A percentile compares a stretch with the other conserved stretches of the same genome.
phyloP scores from a whole-genome alignment of 805 yeast genomes.

The Candida palmyrensis region DNA sequence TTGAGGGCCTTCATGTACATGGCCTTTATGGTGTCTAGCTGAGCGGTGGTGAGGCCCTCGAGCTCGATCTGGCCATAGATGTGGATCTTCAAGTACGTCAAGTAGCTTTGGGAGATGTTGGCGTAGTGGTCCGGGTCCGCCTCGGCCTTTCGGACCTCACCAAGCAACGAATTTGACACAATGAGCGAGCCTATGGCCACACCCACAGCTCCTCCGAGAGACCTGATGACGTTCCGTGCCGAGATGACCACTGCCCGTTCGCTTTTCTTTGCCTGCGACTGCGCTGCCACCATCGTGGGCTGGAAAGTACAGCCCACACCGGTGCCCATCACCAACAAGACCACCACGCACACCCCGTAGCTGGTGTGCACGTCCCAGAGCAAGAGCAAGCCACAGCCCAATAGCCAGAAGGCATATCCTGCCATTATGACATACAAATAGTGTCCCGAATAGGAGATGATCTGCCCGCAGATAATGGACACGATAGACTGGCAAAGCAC shows the following conservation, averaged over 20 bases:
- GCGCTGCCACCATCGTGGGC: constrained; percentile 52
- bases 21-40: constrained; percentile 13
- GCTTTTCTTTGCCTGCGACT: constrained; percentile 25
- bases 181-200: constrained; percentile 25
- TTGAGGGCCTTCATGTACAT: constrained; percentile 25
- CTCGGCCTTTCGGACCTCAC: constrained; percentile 13
- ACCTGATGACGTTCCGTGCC: constrained; percentile 27
- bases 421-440: constrained; percentile 35
- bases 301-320: constrained; percentile 51
- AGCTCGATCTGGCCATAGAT: constrained; percentile 25
- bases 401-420: constrained; percentile 40
- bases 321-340: constrained; percentile 12
- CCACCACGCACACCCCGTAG: constrained; percentile 23
- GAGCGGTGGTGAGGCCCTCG: constrained; percentile 14
- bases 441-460: constrained; percentile 39
- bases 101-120: constrained; percentile 9
- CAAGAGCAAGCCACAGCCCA: constrained; percentile 35
- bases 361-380: constrained; percentile 22
- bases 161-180: constrained; percentile 19
- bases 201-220: constrained; percentile 32
- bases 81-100: constrained; percentile 17
- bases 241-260: constrained; percentile 32
- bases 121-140: constrained; percentile 4
- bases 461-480: constrained; percentile 41
- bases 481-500: constrained; percentile 38